Base-by-base conservation (phyloP, 176 grass and related monocot species). In the Triticum turgidum region DNA sequence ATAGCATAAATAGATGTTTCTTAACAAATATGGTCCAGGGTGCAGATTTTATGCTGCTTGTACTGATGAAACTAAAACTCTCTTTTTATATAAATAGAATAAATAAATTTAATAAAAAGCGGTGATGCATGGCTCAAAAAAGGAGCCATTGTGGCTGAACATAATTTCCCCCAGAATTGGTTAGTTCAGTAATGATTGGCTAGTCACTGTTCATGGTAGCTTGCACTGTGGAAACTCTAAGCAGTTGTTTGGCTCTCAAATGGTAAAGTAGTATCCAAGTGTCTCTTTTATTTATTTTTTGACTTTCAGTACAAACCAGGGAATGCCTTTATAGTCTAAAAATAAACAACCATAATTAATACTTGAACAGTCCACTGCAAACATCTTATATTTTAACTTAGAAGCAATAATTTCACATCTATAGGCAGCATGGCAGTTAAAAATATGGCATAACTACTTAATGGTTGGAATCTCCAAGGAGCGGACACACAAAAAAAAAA, bases 1-100 rank as follows among this genome's bases (percentile, higher is more conserved):
- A 86, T 45, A 6, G 7, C 49, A 81, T 76, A 79, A 73, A 86
- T 37, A 73, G 17, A 8, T 80, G 41, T 22, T 69, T 82, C 30
- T 39, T 44, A 72, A 65, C 74, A 79, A 44, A 27, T 51, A 83
- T 64, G 29, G 27, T 69, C 10, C 7, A 37, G 27, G 49, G 84
- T 83, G 37, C 22, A 73, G 2, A 62, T 4, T 32, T 69, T 83
- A 39, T 66, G 59, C 51, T 79, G 25, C 42, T 81, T 89, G 34
- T 52, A 89, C 61, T 73, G 5, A 72, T 81, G 2, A 77, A 65
- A 41, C 6, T 77, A 54, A 12, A 41, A 70, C 12, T 20, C 5
- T 76, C 65, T 39, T 24, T 54, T 47, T 27, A 47, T 47, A 76
- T 47, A 30, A 30, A 30, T 30, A 32, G 3, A 76, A 73, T 9